Evolutionary conservation across 306 rosid genomes (phyloP), one percentile per base, ranked within the genome.

Genomic region (Glycyrrhiza uralensis): DNA sequence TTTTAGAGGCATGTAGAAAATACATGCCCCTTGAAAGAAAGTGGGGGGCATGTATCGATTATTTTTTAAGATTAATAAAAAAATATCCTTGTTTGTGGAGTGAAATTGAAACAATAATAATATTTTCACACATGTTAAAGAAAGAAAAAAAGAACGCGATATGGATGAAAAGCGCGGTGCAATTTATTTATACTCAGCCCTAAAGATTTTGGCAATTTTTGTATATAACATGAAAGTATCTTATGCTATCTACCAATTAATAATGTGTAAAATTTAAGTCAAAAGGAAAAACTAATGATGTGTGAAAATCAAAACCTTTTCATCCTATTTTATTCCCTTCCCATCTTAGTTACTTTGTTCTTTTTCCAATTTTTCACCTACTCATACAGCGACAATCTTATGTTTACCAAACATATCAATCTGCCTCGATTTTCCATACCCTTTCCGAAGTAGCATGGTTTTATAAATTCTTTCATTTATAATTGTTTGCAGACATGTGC

Each of bases 351-450:
- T 71, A 29, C 18, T 59, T 14, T 23, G 30, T 30, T 28, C 13
- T 13, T 41, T 12, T 49, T 72, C 45, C 14, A 50, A 38, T 4
- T 45, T 76, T 57, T 68, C 57, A 58, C 81, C 76, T 5, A 46
- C 76, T 68, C 28, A 17, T 12, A 46, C 61, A 32, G 46, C 22
- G 15, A 72, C 24, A 4, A 19, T 69, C 29, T 28, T 29, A n/a
- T 23, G 13, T 38, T 30, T 44, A 72, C 38, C 4, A 72, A 58
- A 29, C 6, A 51, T 15, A 45, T 30, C 68, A 29, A 57, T 55
- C 51, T 58, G 49, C 69, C 61, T 20, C 62, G 47, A 57, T 45
- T 26, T 46, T 67, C 29, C 63, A 46, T 44, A 76, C 24, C 62
- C 61, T 35, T 39, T 61, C 12, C 35, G 6, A 20, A 69, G 50